Evolutionary conservation across 495 filamentous ascomycete genomes (phyloP), one percentile per base, ranked within the genome.

Genomic region (Pseudomonodictys pantanalensis): DNA sequence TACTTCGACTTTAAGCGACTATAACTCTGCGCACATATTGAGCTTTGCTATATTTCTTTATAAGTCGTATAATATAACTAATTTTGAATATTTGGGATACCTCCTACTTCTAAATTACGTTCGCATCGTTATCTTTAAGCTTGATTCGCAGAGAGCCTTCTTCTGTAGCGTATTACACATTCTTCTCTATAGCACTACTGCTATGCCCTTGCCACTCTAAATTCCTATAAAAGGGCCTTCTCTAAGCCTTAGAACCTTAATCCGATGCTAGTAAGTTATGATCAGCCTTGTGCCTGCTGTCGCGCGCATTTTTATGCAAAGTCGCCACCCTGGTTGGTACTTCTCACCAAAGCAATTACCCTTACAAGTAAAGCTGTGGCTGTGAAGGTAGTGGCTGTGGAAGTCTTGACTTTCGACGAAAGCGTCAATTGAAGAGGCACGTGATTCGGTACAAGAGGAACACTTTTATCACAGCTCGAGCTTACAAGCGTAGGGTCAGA

Each of bases 1-100:
- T 52, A 68, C 66, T 62, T 68, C 59, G 57, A 68, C 67, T 69
- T 69, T 56, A 62, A 69, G 55, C 39, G 20, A 52, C 30, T 39
- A 35, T 35, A 52, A 52, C 49, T 52, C 30, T 8, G 46, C 24
- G 24, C 24, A 62, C 30, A 61, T 56, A 47, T 68, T 47, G 28
- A 67, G 18, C 41, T 58, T 54, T 57, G 22, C 47, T 58, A 66
- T 47, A 58, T 26, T 66, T 52, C 51, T 56, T 35, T 58, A 58
- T 66, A 56, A 66, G 45, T 42, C 28, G 39, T 67, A 38, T 66
- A 49, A 17, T 53, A 43, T 5, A 23, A 23, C 29, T 53, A 41
- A n/a, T 53, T 42, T 42, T 43, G 43, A 42, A 53, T 7, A 58
- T 51, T 29, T 38, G 23, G 25, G 46, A 24, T 29, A 20, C 46